A percentile compares a stretch with the other conserved stretches of the same genome.
Evolutionary conservation across 208 protist genomes (phyloP).

Genomic region (Crithidia expoeki): DNA sequence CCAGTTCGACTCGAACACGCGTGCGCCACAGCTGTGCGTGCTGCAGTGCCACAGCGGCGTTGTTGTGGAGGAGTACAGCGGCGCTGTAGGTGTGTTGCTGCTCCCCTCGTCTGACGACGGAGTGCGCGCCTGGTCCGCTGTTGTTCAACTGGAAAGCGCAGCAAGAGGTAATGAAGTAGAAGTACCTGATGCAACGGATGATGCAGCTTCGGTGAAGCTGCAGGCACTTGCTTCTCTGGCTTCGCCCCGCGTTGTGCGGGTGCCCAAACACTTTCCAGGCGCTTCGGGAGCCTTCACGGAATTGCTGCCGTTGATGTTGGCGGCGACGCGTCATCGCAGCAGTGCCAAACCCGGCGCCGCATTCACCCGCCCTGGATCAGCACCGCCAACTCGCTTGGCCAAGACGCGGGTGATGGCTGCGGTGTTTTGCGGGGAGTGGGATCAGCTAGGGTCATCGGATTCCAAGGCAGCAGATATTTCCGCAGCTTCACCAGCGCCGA

Average conservation of each 20-base stretch:
- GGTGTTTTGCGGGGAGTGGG: constrained; percentile 23
- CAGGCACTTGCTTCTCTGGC: background rate
- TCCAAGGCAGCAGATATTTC: background rate
- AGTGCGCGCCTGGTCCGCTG: constrained; percentile 12
- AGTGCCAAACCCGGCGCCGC: background rate
- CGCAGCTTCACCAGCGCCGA: background rate
- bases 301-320: constrained; percentile 25
- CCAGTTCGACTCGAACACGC: too few species aligned
- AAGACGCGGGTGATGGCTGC: constrained; percentile 3
- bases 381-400: background rate
- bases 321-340: background rate
- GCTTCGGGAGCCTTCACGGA: constrained; percentile 31
- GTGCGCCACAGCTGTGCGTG: constrained; percentile 11
- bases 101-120: background rate
- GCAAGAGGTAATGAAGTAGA: background rate
- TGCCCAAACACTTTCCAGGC: constrained; percentile 41
- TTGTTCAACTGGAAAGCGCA: background rate
- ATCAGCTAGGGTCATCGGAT: background rate
- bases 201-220: background rate
- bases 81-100: constrained; percentile 34
- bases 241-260: constrained; percentile 18
- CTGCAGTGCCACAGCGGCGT: constrained; percentile 29
- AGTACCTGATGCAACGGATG: too few species aligned
- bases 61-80: constrained; percentile 38
- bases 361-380: background rate